A percentile compares a stretch with the other conserved stretches of the same genome.
phyloP scores from a whole-genome alignment of 805 yeast species.

The Danielia reshetovae region DNA sequence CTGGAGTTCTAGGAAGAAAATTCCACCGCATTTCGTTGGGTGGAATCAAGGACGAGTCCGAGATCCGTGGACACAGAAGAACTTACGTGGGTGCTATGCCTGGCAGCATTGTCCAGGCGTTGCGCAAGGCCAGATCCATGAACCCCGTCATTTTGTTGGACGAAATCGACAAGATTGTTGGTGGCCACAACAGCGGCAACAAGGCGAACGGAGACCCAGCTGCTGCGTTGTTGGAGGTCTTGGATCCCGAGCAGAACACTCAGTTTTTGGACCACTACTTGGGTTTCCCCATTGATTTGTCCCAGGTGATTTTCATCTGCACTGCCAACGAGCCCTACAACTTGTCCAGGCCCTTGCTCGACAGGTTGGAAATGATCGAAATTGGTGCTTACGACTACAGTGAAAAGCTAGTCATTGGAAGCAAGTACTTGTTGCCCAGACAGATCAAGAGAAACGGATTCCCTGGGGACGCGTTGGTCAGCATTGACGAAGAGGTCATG shows the following conservation, averaged over 20 bases:
- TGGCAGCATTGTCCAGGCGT: conserved; percentile 72
- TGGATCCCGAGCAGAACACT: conserved; percentile 85
- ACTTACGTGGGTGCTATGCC: conserved; percentile 94
- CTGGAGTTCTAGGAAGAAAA: conserved; percentile 65
- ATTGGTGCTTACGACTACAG: conserved; percentile 74
- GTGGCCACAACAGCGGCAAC: conserved; percentile 42
- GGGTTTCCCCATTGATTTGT: conserved; percentile 81
- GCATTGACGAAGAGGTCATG: conserved; percentile 52
- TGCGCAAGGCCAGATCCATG: conserved; percentile 71
- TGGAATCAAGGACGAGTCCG: conserved; percentile 86
- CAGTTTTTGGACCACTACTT: conserved; percentile 77
- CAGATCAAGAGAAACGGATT: conserved; percentile 70
- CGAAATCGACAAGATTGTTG: conserved; percentile 78
- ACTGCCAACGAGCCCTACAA: conserved; percentile 77
- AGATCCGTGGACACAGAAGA: conserved; percentile 84
- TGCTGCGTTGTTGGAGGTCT: conserved; percentile 81
- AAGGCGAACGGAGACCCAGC: conserved; percentile 79
- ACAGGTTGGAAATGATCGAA: conserved; percentile 79
- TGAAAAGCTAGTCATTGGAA: conserved; percentile 73
- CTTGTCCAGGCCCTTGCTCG: conserved; percentile 72
- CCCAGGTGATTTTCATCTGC: conserved; percentile 77
- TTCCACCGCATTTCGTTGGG: conserved; percentile 82
- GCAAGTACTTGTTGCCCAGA: conserved; percentile 66
- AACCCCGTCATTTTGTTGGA: conserved; percentile 81
- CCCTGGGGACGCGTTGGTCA: conserved; percentile 34